Percentiles rank a stretch among this genome's conserved stretches.
Conservation (phyloP, 2,329 filamentous ascomycete genomes). For the Penicillium digitatum region DNA sequence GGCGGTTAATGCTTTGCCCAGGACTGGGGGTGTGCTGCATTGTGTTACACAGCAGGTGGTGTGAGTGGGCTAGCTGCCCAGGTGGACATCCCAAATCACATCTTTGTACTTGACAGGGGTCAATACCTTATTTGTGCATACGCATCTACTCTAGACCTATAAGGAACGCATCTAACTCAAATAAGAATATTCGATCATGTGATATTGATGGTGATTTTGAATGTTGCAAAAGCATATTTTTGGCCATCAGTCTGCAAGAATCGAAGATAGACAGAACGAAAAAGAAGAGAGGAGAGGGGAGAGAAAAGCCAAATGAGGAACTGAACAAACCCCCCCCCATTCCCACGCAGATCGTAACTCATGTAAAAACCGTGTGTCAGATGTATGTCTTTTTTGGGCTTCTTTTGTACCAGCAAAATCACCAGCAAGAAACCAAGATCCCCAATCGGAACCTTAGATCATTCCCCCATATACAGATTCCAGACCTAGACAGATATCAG, state of each 20-base stretch:
- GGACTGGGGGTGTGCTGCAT: slow-evolving; percentile 31
- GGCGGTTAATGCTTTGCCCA: slow-evolving; percentile 26
- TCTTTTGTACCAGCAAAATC: slow-evolving; percentile 6
- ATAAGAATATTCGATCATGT: not conserved
- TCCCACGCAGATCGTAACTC: slow-evolving; percentile 1
- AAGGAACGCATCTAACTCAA: not conserved
- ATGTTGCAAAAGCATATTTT: not conserved
- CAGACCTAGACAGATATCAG: not conserved
- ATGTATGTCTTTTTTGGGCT: slow-evolving; percentile 8
- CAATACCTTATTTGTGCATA: not conserved
- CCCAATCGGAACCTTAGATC: not conserved
- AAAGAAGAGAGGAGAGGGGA: not conserved
- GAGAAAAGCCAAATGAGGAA: not conserved
- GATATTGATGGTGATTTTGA: not conserved
- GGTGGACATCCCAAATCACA: not conserved
- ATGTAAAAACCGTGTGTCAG: slow-evolving; percentile 7
- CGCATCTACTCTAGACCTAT: not conserved
- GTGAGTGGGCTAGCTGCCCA: slow-evolving; percentile 3
- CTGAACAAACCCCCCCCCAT: not conserved
- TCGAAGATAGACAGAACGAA: not conserved
- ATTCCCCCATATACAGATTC: not conserved
- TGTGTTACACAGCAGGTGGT: slow-evolving; percentile 33
- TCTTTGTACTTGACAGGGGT: not conserved
- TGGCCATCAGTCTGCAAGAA: not conserved
- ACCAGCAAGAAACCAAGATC: not conserved